Percentiles rank a stretch among this genome's conserved stretches.
phyloP scores from a whole-genome alignment of 495 filamentous ascomycete genomes.

The Podospora pseudopauciseta region DNA sequence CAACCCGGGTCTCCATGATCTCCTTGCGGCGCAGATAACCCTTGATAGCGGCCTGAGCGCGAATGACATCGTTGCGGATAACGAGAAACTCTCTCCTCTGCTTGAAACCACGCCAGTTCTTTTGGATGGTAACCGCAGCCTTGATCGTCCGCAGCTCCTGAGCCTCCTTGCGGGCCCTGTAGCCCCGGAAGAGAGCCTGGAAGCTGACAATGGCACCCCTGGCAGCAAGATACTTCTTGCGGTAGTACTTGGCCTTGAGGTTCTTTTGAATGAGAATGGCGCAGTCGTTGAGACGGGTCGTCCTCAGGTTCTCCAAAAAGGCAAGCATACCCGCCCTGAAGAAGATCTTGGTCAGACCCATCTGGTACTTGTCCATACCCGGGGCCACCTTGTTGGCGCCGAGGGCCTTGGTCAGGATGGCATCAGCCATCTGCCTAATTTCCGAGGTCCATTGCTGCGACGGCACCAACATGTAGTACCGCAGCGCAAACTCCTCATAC shows the following conservation, averaged over 20 bases:
- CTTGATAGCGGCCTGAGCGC: conserved; percentile 83
- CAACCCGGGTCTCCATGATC: conserved; percentile 89
- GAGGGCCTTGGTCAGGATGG: conserved; percentile 86
- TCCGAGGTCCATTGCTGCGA: conserved; percentile 89
- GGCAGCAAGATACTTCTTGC: conserved; percentile 85
- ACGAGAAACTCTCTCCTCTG: conserved; percentile 71
- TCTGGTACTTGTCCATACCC: conserved; percentile 90
- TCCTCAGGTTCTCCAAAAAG: conserved; percentile 90
- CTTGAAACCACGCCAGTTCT: conserved; percentile 88
- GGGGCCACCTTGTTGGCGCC: conserved; percentile 64
- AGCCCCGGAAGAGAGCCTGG: conserved; percentile 70
- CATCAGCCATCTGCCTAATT: conserved; percentile 88
- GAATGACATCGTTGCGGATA: conserved; percentile 76
- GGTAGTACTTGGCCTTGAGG: conserved; percentile 88
- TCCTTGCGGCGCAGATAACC: conserved; percentile 82
- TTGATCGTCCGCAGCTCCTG: conserved; percentile 77
- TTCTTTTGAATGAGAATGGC: conserved; percentile 99
- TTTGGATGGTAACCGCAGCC: conserved; percentile 90
- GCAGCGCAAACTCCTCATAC: conserved; percentile 95
- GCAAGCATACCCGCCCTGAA: conserved; percentile 99
- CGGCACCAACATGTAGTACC: conserved; percentile 97
- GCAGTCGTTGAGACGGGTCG: conserved; percentile 84
- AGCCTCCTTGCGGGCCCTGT: conserved; percentile 70
- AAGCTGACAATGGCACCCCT: conserved; percentile 73
- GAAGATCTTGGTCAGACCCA: conserved; percentile 97